These are phyloP conservation scores for Cordyceps militaris DNA, from an alignment of 2,329 filamentous ascomycete genomes.

Conservation along the genomic window DNA sequence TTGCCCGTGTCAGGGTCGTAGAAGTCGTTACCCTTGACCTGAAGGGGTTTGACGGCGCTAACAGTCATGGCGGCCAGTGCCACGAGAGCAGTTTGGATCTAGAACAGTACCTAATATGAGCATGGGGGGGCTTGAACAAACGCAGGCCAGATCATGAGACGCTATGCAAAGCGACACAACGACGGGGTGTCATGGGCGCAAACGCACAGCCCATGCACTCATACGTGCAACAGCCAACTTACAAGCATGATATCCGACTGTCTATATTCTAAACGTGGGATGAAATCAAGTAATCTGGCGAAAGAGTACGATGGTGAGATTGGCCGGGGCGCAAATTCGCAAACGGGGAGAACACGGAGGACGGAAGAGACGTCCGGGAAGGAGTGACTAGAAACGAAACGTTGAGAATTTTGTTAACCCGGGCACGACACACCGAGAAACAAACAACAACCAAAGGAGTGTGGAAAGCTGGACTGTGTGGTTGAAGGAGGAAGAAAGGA, in stretches of 20 bases:
- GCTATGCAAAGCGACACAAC: background rate
- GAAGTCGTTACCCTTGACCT: constrained; percentile 51
- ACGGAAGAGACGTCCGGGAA: constrained; percentile 7
- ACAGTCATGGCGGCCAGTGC: constrained; percentile 47
- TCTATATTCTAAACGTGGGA: background rate
- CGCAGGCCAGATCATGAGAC: background rate
- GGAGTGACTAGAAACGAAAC: constrained; percentile 19
- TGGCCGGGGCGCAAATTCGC: background rate
- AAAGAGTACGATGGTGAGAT: background rate
- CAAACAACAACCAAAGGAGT: constrained; percentile 14
- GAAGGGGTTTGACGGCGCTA: constrained; percentile 50
- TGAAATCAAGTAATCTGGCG: background rate
- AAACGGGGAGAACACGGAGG: background rate
- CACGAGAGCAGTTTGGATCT: constrained; percentile 40
- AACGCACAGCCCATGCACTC: background rate
- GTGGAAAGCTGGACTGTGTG: constrained; percentile 5
- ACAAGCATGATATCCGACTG: constrained; percentile 6
- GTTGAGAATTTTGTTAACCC: background rate
- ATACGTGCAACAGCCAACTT: constrained; percentile 6
- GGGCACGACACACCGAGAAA: constrained; percentile 17
- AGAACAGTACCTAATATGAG: constrained; percentile 14
- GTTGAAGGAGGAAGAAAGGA: constrained; percentile 8
- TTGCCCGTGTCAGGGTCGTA: constrained; percentile 52
- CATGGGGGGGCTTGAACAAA: background rate
- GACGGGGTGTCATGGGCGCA: background rate